These are phyloP conservation scores for Carex littledalei DNA, from an alignment of 176 grass and related monocot species.

Conservation along the genomic window DNA sequence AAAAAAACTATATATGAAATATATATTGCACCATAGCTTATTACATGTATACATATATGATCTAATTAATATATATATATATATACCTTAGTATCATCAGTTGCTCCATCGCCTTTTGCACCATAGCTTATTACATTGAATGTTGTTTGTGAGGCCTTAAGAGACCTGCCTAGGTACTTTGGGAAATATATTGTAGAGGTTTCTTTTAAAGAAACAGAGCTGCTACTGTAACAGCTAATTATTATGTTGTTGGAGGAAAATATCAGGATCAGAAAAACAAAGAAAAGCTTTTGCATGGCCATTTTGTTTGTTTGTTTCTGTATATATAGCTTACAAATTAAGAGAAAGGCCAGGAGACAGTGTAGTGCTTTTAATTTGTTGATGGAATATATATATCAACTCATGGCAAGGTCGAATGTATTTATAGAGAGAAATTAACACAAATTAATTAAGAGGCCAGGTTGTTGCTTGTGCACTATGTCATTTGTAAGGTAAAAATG, in stretches of 20 bases:
- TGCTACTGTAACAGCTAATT: background rate
- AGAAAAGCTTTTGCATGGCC: conserved; percentile 13
- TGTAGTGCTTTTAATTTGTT: background rate
- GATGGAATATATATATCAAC: conserved; percentile 2
- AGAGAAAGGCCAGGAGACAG: background rate
- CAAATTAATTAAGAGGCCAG: background rate
- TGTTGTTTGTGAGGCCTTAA: conserved; percentile 22
- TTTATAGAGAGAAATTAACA: background rate
- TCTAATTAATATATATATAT: background rate
- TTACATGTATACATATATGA: background rate
- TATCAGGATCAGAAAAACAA: background rate
- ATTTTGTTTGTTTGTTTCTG: conserved; percentile 20
- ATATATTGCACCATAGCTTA: too few species aligned
- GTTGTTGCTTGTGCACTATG: conserved; percentile 11
- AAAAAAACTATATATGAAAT: background rate
- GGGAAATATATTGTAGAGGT: background rate
- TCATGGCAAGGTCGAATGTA: conserved; percentile 3
- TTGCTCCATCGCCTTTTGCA: conserved; percentile 36
- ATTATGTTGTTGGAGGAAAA: conserved; percentile 1
- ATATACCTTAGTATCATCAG: conserved; percentile 46
- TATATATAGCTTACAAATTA: background rate
- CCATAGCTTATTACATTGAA: conserved; percentile 50
- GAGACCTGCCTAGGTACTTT: conserved; percentile 12
- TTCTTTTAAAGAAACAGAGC: background rate
- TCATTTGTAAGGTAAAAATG: conserved; percentile 19